Conservation (phyloP, 2,329 filamentous ascomycete genomes). For the Hyphodiscus sp. region DNA sequence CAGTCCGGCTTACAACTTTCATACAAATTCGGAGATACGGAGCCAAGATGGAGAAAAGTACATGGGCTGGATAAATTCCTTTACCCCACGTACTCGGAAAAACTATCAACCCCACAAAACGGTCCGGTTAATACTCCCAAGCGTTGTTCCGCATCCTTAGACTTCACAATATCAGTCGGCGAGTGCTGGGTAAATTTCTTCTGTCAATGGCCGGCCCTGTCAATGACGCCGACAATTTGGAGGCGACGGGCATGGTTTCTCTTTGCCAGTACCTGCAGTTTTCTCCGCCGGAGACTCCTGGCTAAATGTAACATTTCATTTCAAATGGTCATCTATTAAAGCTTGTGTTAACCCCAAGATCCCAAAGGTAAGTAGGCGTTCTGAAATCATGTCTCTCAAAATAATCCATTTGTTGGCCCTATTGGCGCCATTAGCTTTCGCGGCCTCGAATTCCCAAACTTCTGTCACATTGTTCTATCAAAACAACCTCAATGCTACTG, state of each 20-base stretch:
- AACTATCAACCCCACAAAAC: not conserved
- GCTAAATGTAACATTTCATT: not conserved
- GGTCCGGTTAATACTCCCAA: not conserved
- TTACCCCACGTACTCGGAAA: too few relatives aligned
- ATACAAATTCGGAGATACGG: too few relatives aligned
- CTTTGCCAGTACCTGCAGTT: not conserved
- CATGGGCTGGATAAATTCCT: too few relatives aligned
- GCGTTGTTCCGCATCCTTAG: not conserved
- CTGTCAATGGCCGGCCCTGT: not conserved
- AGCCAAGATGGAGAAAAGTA: too few relatives aligned
- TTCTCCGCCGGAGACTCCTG: not conserved
- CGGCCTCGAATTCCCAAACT: slow-evolving; percentile 31
- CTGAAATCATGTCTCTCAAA: not conserved
- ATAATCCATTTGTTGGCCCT: not conserved
- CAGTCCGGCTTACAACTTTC: too few relatives aligned
- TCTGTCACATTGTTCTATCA: slow-evolving; percentile 46
- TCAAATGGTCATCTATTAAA: not conserved
- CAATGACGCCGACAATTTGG: not conserved
- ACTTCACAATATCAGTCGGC: not conserved
- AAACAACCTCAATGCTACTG: slow-evolving; percentile 47
- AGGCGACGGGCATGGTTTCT: not conserved
- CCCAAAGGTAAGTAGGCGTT: not conserved
- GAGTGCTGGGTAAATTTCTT: not conserved
- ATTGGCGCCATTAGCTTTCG: not conserved
- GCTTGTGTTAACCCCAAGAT: not conserved